Conservation (phyloP, 1,284 basidiomycete species). For the Malassezia vespertilionis region DNA sequence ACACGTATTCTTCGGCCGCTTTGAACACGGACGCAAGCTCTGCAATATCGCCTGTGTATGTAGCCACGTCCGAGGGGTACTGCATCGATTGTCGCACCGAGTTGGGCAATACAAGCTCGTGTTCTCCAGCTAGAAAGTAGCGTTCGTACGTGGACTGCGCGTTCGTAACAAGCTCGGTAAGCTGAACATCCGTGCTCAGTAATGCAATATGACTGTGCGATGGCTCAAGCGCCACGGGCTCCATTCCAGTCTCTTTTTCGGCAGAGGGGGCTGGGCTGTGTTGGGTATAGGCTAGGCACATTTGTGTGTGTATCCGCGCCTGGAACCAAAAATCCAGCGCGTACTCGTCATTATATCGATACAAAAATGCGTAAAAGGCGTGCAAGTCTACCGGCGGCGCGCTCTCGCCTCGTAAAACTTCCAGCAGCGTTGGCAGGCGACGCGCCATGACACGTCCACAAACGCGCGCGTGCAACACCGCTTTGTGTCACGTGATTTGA, state of each 20-base stretch:
- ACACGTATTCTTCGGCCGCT: conserved; percentile 70
- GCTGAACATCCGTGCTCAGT: too few relatives aligned
- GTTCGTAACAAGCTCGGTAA: conserved; percentile 80
- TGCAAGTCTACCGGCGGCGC: conserved; percentile 90
- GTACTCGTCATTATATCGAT: conserved; percentile 86
- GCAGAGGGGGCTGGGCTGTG: background rate
- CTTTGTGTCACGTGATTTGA: conserved; percentile 9
- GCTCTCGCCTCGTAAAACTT: conserved; percentile 52
- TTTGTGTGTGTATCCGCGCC: conserved; percentile 88
- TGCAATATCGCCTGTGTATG: conserved; percentile 40
- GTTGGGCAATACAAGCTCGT: conserved; percentile 80
- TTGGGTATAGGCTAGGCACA: background rate
- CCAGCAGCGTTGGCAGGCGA: conserved; percentile 47
- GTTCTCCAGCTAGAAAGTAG: conserved; percentile 62
- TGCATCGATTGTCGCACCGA: conserved; percentile 28
- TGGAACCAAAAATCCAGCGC: conserved; percentile 97
- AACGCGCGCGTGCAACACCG: background rate
- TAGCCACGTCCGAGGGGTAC: background rate
- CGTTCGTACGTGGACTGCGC: conserved; percentile 91
- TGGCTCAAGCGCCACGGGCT: too few relatives aligned
- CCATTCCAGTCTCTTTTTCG: background rate
- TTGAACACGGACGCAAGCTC: conserved; percentile 95
- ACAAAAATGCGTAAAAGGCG: conserved; percentile 66
- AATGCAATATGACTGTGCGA: too few relatives aligned
- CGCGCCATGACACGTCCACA: conserved; percentile 1